Base-by-base conservation (phyloP, 257 asterid species). In the Nicotiana sylvestris region DNA sequence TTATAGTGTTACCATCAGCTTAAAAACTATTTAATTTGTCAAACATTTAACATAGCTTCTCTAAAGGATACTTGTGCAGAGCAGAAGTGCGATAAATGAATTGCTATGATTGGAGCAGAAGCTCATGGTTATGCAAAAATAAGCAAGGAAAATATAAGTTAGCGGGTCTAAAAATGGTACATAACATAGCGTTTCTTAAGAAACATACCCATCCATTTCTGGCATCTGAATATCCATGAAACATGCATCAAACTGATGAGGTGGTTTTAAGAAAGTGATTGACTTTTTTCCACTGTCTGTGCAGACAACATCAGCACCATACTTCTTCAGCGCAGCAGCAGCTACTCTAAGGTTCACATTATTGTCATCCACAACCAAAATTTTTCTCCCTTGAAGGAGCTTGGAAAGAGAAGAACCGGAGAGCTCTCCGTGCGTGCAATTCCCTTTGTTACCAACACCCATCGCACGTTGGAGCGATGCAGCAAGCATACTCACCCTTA, bases 171-270 rank as follows among this genome's bases (percentile, higher is more conserved):
- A 17, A 12, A 46, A 11, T 27, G 25, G 43, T 27, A 74, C 64
- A 74, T 25, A 74, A 51, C 53, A 49, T 74, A 51, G 43, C 4
- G 29, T 3, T 29, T 51, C 62, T 49, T 51, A 27, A 16, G 43
- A 37, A 21, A 78, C 89, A 87, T 89, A 94, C 99, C 99, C 99
- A 43, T 96, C 98, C 96, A 94, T 94, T 88, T 91, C 97, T 0
- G 99, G 99, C 99, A 96, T 96, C 87, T 96, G 99, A 82, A 96
- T 96, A 81, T 96, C 99, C 99, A 96, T 96, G 90, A 96, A 96
- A 81, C 99, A 96, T n/a, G 99, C 99, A 88, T 96, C 98, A 13
- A 96, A 92, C 15, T 70, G 84, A 86, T 96, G 99, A 21, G 97
- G 98, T 4, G 99, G 99, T 30, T 90, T 90, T 58, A 96, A 83